Base-by-base conservation (phyloP, 352 stramenopile genomes). In the Lagenidium sp. region DNA sequence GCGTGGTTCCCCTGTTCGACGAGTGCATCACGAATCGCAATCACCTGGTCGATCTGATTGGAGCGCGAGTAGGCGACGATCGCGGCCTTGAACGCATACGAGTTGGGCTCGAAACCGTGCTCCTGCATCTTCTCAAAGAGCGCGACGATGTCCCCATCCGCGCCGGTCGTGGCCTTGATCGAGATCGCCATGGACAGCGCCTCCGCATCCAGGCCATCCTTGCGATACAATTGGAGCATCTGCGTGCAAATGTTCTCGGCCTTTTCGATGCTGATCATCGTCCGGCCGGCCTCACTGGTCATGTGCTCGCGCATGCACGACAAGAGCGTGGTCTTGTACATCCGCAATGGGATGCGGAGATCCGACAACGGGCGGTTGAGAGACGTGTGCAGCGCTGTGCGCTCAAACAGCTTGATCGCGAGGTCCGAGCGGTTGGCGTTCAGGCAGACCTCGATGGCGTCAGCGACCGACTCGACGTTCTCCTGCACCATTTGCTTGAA, bases 171-270 rank as follows among this genome's bases (percentile, higher is more conserved):
- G 2, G 80, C 77, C 44, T 82, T 84, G 41, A 87, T 82, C 16
- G 77, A 90, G 44, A 88, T 88, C 18, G 79, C 77, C 49, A 89
- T 63, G 7, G 74, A 89, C 24, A 89, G 55, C 34, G 77, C 77
- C 1, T 84, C 77, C 22, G 69, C 65, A 43, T 88, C 76, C 18
- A 88, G 35, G 6, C 41, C 38, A 22, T 68, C 63, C 12, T 55
- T 61, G 36, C 72, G 60, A 24, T 68, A 47, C 6, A 29, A 3
- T 49, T 85, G 54, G 26, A 89, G 57, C 77, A 89, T 89, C 50
- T 82, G 62, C 20, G 60, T 58, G 36, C 77, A 86, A 40, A 86
- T 73, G 5, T 43, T 47, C 44, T 85, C 77, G 0, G 69, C 64
- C 46, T 80, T 71, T n/a, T 32, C 28, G 43, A 89, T 80, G 4